A percentile compares a stretch with the other conserved stretches of the same genome.
Conservation (phyloP, 345 rosid genomes). For the Melaleuca alternifolia region DNA sequence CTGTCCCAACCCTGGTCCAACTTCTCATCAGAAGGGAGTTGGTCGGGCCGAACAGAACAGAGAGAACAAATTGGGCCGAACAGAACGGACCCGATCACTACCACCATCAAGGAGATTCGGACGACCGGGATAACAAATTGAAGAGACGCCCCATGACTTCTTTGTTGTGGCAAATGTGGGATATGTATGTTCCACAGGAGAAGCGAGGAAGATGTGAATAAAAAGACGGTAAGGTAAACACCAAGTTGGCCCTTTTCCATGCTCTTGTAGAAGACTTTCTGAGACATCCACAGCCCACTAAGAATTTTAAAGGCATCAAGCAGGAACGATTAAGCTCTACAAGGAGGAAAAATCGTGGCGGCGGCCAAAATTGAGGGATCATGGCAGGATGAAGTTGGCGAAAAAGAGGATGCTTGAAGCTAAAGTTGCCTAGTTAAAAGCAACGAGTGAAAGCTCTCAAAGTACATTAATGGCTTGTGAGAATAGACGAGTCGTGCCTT, state of each 20-base stretch:
- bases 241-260: too few relatives aligned
- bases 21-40: slow-evolving; percentile 5
- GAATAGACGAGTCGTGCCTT: background rate
- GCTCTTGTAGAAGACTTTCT: slow-evolving; percentile 39
- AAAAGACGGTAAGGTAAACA: background rate
- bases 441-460: background rate
- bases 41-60: slow-evolving; percentile 41
- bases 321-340: background rate
- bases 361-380: slow-evolving; percentile 27
- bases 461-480: background rate
- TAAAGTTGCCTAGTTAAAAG: slow-evolving; percentile 13
- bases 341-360: slow-evolving; percentile 14
- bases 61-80: slow-evolving; percentile 42
- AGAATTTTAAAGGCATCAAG: slow-evolving; percentile 19
- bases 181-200: slow-evolving; percentile 5
- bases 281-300: slow-evolving; percentile 28
- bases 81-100: slow-evolving; percentile 50
- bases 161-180: slow-evolving; percentile 25
- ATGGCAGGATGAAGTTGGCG: slow-evolving; percentile 20
- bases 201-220: background rate
- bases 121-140: background rate
- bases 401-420: slow-evolving; percentile 20
- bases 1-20: background rate
- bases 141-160: background rate
- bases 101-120: background rate